Conservation (phyloP, 495 filamentous ascomycete species). For the Penicillium soppii region DNA sequence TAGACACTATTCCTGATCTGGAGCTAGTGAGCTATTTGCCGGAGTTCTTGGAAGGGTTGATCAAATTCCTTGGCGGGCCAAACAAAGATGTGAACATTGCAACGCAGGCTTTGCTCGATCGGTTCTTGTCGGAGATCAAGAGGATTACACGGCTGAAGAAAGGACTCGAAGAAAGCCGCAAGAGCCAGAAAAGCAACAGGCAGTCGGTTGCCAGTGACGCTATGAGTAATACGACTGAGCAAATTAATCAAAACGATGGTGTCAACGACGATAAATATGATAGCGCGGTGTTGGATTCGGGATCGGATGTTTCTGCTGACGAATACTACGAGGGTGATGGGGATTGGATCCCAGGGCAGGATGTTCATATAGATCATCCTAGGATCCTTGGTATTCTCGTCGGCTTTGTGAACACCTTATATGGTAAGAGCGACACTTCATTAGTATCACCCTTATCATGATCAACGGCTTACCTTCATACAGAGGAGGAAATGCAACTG, state of each 20-base stretch:
- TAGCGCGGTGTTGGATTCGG: conserved; percentile 54
- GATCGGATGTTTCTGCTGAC: conserved; percentile 61
- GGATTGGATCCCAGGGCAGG: conserved; percentile 96
- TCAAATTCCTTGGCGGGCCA: conserved; percentile 88
- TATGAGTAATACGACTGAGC: conserved; percentile 54
- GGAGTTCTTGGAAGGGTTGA: conserved; percentile 84
- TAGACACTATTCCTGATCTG: conserved; percentile 96
- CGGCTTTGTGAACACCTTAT: conserved; percentile 79
- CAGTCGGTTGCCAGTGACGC: conserved; percentile 64
- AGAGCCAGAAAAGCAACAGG: conserved; percentile 65
- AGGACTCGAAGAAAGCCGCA: conserved; percentile 83
- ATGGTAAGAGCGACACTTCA: conserved; percentile 49
- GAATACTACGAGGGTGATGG: conserved; percentile 69
- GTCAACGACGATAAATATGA: conserved; percentile 43
- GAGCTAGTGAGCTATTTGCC: conserved; percentile 93
- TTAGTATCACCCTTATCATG: neutral
- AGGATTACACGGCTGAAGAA: conserved; percentile 90
- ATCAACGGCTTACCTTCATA: conserved; percentile 5
- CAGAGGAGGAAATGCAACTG: conserved; percentile 85
- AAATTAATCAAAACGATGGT: conserved; percentile 27
- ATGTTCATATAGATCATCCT: conserved; percentile 90
- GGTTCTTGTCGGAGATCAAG: conserved; percentile 92
- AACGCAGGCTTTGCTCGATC: conserved; percentile 86
- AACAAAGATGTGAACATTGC: conserved; percentile 92
- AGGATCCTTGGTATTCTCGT: conserved; percentile 92